Percentiles rank a stretch among this genome's conserved stretches.
Evolutionary conservation across 2,329 filamentous ascomycete species (phyloP).

Genomic region (Neofusicoccum umdonicola): DNA sequence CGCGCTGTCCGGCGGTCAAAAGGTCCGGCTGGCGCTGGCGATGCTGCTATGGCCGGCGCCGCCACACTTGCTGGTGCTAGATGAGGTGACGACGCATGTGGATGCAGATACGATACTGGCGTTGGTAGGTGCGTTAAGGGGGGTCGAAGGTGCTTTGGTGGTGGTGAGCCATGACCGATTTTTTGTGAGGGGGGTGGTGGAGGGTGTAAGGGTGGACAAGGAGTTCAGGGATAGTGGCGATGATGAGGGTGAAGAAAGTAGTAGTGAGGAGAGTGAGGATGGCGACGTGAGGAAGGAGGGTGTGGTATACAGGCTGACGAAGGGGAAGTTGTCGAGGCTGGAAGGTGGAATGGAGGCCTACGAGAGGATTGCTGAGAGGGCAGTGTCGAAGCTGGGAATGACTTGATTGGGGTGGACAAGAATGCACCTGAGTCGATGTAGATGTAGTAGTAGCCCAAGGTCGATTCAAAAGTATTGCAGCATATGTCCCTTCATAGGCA

Average conservation of each 20-base stretch:
- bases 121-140: conserved; percentile 62
- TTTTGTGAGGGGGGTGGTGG: conserved; percentile 70
- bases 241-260: conserved; percentile 50
- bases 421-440: too few species aligned
- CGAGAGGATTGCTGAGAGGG: conserved; percentile 34
- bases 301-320: conserved; percentile 35
- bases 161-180: conserved; percentile 81
- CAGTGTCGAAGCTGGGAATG: conserved; percentile 28
- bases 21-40: conserved; percentile 63
- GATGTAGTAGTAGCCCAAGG: too few species aligned
- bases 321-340: conserved; percentile 34
- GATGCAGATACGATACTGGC: conserved; percentile 79
- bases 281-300: conserved; percentile 47
- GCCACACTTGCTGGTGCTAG: conserved; percentile 72
- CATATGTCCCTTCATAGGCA: too few species aligned
- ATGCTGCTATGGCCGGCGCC: conserved; percentile 61
- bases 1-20: conserved; percentile 77
- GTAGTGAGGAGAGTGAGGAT: conserved; percentile 47
- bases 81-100: conserved; percentile 82
- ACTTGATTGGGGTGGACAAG: background rate
- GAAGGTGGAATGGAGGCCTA: conserved; percentile 40
- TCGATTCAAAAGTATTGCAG: too few species aligned
- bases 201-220: conserved; percentile 43
- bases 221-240: conserved; percentile 63
- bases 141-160: conserved; percentile 72